phyloP scores from a whole-genome alignment of 768 basidiomycete genomes.

The Leucosporidium creatinivorum region DNA sequence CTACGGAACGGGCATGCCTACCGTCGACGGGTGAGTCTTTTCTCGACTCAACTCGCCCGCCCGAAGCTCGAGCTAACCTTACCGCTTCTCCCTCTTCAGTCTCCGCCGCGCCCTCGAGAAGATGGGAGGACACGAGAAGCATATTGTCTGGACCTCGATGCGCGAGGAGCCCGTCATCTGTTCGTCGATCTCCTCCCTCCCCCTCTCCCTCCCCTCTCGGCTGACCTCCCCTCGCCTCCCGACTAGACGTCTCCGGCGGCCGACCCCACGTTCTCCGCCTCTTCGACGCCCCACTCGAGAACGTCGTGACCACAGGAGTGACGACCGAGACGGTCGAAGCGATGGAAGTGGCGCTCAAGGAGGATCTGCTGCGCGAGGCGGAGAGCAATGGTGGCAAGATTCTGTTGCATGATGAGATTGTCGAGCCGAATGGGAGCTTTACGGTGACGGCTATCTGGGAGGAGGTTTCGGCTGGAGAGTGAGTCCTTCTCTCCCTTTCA shows the following conservation, averaged over 20 bases:
- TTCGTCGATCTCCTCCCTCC: neutral
- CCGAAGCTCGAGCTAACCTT: neutral
- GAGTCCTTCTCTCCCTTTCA: neutral
- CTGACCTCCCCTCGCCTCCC: conserved; percentile 44
- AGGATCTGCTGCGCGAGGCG: conserved; percentile 73
- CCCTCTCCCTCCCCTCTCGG: neutral
- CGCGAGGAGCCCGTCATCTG: conserved; percentile 44
- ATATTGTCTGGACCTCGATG: conserved; percentile 87
- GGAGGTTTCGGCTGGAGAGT: conserved; percentile 49
- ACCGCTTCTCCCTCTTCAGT: conserved; percentile 43
- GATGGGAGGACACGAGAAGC: conserved; percentile 65
- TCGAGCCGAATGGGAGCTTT: conserved; percentile 82
- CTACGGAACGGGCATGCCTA: conserved; percentile 80
- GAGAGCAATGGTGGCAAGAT: conserved; percentile 61
- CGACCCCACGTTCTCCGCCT: conserved; percentile 57
- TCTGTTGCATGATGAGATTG: conserved; percentile 89
- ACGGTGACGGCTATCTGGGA: conserved; percentile 94
- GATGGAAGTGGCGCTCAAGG: conserved; percentile 58
- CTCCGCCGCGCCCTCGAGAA: conserved; percentile 67
- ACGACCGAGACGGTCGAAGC: conserved; percentile 80
- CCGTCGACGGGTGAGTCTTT: conserved; percentile 69
- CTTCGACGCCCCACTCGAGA: conserved; percentile 78
- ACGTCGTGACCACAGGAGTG: conserved; percentile 96
- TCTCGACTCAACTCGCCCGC: too few relatives aligned
- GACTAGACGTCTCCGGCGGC: conserved; percentile 69